Evolutionary conservation across 495 filamentous ascomycete genomes (phyloP), one percentile per base, ranked within the genome.

Genomic region (Pseudomonodictys pantanalensis): DNA sequence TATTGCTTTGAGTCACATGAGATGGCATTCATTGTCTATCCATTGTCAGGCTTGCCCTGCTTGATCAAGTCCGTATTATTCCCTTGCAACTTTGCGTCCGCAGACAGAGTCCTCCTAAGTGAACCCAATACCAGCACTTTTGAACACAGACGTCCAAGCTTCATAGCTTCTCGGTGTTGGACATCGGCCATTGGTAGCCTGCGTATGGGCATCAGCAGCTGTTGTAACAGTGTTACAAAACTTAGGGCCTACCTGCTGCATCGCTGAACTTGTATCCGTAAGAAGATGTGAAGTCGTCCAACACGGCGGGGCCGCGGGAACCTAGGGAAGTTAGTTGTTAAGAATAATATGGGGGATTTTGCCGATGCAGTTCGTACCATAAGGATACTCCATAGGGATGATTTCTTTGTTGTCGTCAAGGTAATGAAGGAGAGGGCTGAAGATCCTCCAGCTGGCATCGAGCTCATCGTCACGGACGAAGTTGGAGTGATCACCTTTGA

Each of bases 401-500:
- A 99, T 97, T 77, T 99, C 95, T 79, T 93, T 92, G 78, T 97
- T 97, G 71, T 93, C 90, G 67, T 99, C 95, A 32, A 99, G 81
- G 76, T 99, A 99, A 76, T 97, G 95, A 68, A 99, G 79, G 35
- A 99, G 83, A 53, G 95, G 95, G 5, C 90, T 92, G 78, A 99
- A 99, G 73, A 99, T 95, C 71, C 91, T 90, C 95, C 95, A 99
- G 79, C 88, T 92, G 52, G 95, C 91, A 69, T 99, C 95, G 18
- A 99, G 80, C 76, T 99, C 95, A 71, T 99, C 95, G 69, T 99
- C 95, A 77, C 95, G 86, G 58, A 99, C 95, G 75, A 99, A 99
- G 85, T 99, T 99, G 75, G 92, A 97, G 81, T 97, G 95, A 73
- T 99, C 95, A 54, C 95, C 95, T 81, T 99, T 99, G 61, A 99